Evolutionary conservation across 495 filamentous ascomycete genomes (phyloP).

Genomic region (Articulospora tetracladia): DNA sequence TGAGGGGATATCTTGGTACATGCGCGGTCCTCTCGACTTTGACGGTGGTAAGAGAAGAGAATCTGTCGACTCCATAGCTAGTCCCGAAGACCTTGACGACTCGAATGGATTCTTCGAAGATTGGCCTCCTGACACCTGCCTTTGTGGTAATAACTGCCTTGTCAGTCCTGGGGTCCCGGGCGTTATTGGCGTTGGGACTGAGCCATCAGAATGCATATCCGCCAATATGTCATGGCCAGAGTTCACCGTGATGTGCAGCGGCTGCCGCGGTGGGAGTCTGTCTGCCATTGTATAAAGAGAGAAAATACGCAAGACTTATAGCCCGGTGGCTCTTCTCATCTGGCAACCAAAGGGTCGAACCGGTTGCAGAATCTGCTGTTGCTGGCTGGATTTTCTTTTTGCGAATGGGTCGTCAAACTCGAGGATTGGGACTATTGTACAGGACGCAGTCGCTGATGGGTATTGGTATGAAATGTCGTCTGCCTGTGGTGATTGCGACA

Average conservation of each 20-base stretch:
- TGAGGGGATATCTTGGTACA: conserved; percentile 20
- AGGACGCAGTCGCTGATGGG: background rate
- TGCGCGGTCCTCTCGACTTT: conserved; percentile 10
- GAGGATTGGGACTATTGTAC: background rate
- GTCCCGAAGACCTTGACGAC: conserved; percentile 1
- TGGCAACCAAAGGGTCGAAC: background rate
- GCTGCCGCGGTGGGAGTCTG: conserved; percentile 14
- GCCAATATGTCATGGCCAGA: conserved; percentile 25
- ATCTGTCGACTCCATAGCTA: conserved; percentile 19
- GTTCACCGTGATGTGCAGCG: conserved; percentile 26
- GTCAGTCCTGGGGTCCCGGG: conserved; percentile 19
- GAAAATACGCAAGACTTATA: background rate
- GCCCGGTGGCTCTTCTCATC: conserved; percentile 8
- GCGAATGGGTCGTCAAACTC: background rate
- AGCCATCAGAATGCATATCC: conserved; percentile 13
- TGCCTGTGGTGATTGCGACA: too few species aligned
- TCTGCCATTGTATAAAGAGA: conserved; percentile 11
- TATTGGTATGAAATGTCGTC: too few species aligned
- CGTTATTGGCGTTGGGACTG: conserved; percentile 6
- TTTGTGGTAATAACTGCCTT: conserved; percentile 21
- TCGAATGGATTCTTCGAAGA: background rate
- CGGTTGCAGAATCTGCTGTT: background rate
- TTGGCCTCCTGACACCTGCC: background rate
- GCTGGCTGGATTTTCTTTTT: background rate
- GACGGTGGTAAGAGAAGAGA: conserved; percentile 24